Evolutionary conservation across 2,329 filamentous ascomycete genomes (phyloP).

Genomic region (Periconia sp.): DNA sequence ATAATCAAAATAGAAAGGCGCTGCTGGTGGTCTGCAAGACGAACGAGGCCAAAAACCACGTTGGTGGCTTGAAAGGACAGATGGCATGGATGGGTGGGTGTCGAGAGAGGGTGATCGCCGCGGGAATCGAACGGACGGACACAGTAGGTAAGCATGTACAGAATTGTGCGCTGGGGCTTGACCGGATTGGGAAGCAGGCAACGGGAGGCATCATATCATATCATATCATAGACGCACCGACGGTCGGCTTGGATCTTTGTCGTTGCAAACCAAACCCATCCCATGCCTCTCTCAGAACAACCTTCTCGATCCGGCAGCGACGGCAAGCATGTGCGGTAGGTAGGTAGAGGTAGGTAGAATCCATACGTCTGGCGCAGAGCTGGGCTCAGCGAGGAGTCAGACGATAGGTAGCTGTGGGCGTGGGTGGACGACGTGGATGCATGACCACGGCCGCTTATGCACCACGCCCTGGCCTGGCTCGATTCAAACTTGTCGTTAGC

Average conservation of each 20-base stretch:
- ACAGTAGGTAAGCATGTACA: background rate
- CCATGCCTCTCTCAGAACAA: constrained; percentile 2
- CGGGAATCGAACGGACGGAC: too few species aligned
- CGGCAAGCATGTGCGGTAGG: constrained; percentile 33
- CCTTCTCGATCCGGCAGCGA: constrained; percentile 38
- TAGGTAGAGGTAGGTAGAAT: background rate
- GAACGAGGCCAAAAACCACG: too few species aligned
- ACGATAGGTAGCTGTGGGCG: constrained; percentile 33
- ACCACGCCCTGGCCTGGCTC: constrained; percentile 11
- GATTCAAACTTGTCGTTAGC: background rate
- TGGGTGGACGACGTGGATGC: constrained; percentile 31
- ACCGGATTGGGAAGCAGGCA: too few species aligned
- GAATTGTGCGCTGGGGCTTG: too few species aligned
- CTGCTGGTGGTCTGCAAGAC: background rate
- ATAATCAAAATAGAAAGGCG: too few species aligned
- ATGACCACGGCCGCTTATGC: constrained; percentile 42
- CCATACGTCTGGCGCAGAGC: constrained; percentile 5
- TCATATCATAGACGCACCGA: too few species aligned
- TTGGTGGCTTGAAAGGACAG: too few species aligned
- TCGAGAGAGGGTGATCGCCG: background rate
- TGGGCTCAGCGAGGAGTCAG: constrained; percentile 27
- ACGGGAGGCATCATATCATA: too few species aligned
- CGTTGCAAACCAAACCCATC: background rate
- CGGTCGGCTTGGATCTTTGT: too few species aligned
- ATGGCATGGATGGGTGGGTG: background rate